Base-by-base conservation (phyloP, 495 filamentous ascomycete species). In the Copromyces sp. region DNA sequence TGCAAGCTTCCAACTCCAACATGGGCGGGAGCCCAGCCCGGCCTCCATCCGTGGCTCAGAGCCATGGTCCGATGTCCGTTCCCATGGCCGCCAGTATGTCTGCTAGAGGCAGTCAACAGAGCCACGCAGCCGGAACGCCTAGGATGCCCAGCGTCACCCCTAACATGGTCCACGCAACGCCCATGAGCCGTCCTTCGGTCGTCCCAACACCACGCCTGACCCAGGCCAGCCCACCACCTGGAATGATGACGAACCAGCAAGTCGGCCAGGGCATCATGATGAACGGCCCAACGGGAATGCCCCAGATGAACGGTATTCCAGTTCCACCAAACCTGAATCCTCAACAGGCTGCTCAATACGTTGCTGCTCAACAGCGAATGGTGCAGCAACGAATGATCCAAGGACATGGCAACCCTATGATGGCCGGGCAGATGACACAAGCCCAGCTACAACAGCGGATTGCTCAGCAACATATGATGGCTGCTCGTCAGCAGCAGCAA, bases 61-160 rank as follows among this genome's bases (percentile, higher is more conserved):
- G 90, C 78, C 89, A 90, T 40, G 88, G 89, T 65, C 86, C 88
- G 0, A 90, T 88, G 80, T 81, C 83, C 3, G 87, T 79, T 1
- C 86, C 91, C 32, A 90, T 90, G 84, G 83, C 88, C 16, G 85
- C 90, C 72, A 88, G 84, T 61, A 97, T 96, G 93, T 90, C 86
- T 11, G 85, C 91, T 32, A 90, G 93, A 42, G 84, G 88, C 71
- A 97, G 94, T 78, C 93, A 96, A 76, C 93, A 94, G 78, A 90
- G 91, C 73, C 88, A 90, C 71, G 84, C 85, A 3, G 90, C 92
- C 42, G 91, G 90, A 14, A 98, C 94, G 7, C 94, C 94, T 6
- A 89, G 93, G 73, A 91, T 96, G 85, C 86, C 88, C 11, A 91
- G 90, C 72, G 87, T 89, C 24, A 96, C 94, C 0, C 94, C 94